phyloP scores from a whole-genome alignment of 148 eudicot genomes.

The Arbutus unedo region DNA sequence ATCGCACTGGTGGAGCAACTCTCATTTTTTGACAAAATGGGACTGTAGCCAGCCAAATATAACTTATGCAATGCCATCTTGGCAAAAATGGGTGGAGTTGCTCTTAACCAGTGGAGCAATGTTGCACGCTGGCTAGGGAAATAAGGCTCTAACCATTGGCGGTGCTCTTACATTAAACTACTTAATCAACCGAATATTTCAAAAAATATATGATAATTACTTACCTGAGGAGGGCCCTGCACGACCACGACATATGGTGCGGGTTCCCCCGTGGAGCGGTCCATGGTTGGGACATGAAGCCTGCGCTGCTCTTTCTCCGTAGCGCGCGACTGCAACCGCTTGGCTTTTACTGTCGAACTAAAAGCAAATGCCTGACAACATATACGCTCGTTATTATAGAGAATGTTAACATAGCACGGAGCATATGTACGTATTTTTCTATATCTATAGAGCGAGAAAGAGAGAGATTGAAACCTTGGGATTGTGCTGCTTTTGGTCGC shows the following conservation, averaged over 20 bases:
- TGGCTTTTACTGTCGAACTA: slow-evolving; percentile 71
- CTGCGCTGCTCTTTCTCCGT: slow-evolving; percentile 87
- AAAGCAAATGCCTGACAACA: slow-evolving; percentile 69
- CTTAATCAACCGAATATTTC: neutral
- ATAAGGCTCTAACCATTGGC: neutral
- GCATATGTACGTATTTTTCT: neutral
- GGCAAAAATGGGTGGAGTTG: no score
- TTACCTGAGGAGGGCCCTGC: slow-evolving; percentile 89
- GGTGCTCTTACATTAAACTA: neutral
- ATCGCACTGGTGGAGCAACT: no score
- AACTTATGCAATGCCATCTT: no score
- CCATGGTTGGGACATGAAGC: slow-evolving; percentile 74
- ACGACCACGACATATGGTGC: slow-evolving; percentile 86
- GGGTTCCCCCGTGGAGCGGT: slow-evolving; percentile 68
- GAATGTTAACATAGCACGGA: neutral
- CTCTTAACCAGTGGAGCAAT: neutral
- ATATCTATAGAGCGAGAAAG: neutral
- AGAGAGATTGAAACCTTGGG: slow-evolving; percentile 55
- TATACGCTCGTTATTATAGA: neutral
- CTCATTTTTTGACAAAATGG: no score
- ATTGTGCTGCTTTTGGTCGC: slow-evolving; percentile 40
- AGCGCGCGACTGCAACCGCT: slow-evolving; percentile 58
- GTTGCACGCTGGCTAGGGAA: neutral
- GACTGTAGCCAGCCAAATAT: no score
- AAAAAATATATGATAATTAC: neutral